Percentiles rank a stretch among this genome's conserved stretches.
These are phyloP conservation scores for Nymphaea thermarum DNA, from an alignment of 164 flowering plant species.

Conservation along the genomic window DNA sequence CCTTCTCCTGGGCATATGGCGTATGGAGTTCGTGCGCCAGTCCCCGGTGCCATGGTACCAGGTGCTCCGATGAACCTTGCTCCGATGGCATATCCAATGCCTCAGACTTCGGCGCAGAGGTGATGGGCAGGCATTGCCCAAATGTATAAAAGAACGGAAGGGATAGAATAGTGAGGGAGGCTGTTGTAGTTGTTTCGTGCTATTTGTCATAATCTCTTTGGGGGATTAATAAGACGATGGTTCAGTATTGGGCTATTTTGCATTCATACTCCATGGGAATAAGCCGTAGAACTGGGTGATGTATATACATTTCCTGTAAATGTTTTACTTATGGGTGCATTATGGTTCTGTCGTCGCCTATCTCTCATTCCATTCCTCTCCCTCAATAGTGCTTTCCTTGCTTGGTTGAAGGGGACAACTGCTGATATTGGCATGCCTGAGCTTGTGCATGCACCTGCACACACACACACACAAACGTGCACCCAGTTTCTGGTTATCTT, in stretches of 20 bases:
- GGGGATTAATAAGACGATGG: background rate
- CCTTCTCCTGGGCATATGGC: conserved; percentile 60
- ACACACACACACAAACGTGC: too few species aligned
- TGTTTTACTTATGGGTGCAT: background rate
- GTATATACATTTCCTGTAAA: conserved; percentile 8
- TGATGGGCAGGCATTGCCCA: conserved; percentile 10
- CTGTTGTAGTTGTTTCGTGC: background rate
- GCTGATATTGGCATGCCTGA: too few species aligned
- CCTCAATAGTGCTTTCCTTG: too few species aligned
- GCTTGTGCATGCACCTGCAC: too few species aligned
- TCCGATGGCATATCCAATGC: conserved; percentile 63
- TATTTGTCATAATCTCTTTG: background rate
- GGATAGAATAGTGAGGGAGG: background rate
- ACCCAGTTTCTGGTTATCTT: too few species aligned
- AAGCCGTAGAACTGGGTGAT: conserved; percentile 12
- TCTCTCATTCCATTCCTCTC: too few species aligned
- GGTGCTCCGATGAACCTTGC: conserved; percentile 60
- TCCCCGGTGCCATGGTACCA: conserved; percentile 53
- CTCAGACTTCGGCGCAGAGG: conserved; percentile 58
- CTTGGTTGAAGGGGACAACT: too few species aligned
- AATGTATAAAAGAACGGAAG: conserved; percentile 6
- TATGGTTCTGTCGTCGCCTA: background rate
- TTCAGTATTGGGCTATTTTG: conserved; percentile 1
- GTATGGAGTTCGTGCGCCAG: conserved; percentile 59
- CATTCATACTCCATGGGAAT: conserved; percentile 15